Base-by-base conservation (phyloP, 2,329 filamentous ascomycete species). In the Hypoxylon sp. region DNA sequence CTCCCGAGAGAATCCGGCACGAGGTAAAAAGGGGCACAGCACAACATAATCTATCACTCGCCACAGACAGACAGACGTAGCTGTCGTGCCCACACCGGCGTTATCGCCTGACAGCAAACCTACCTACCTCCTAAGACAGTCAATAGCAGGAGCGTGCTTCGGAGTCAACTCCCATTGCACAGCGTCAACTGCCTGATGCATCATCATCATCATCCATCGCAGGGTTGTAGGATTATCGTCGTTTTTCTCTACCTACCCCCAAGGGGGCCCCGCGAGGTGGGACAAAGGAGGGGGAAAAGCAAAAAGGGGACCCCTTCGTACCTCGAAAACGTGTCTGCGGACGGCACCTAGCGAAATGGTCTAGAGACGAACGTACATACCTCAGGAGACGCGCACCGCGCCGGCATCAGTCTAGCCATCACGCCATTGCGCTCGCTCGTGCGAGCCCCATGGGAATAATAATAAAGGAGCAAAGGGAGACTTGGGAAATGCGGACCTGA, bases 321-420 rank as follows among this genome's bases (percentile, higher is more conserved):
- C 49, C 38, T 30, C 28, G 17, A 43, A 43, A 43, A 21, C 45
- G 45, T 13, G 48, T 38, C 45, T 55, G 48, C 51, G 56, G 25
- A 56, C 25, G 23, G 57, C 38, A 9, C 28, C 28, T 6, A 57
- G 51, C 45, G 43, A 55, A 50, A 48, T 46, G 41, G 48, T 38
- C 38, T 10, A 50, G 49, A 50, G 43, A 36, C n/a, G 43, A 36
- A 34, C 14, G 28, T 46, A 63, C 50, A 57, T 25, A 36, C 46
- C 48, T 59, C 23, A 61, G 57, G 28, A 30, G 32, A 45, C 14
- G 25, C 52, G 62, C 53, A 60, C 63, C 67, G 21, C 36, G 48
- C 51, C 51, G 41, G 48, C 19, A 59, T 69, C 59, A 66, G 67
- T 58, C 46, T 38, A 63, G 63, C 55, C 17, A 62, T 69, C 60